Evolutionary conservation across 163 green algal species (phyloP).

Genomic region (Chloromonas sp.): DNA sequence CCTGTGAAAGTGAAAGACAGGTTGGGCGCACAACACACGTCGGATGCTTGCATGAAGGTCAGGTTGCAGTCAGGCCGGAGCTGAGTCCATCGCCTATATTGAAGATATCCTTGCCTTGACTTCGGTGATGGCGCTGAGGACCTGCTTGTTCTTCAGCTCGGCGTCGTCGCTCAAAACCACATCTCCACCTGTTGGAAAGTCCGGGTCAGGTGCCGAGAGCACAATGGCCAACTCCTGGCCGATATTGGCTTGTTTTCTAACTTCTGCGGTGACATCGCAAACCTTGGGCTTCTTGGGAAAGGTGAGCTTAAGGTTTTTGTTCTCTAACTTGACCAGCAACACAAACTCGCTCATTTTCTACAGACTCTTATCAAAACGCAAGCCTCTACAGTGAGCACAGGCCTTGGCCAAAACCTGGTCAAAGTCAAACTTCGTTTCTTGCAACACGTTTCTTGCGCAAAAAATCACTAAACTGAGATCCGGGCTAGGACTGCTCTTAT

Average conservation of each 20-base stretch:
- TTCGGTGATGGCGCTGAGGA: not conserved
- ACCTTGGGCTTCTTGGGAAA: slow-evolving; percentile 2
- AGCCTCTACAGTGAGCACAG: too few relatives aligned
- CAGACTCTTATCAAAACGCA: too few relatives aligned
- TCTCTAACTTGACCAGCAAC: not conserved
- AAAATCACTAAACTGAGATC: too few relatives aligned
- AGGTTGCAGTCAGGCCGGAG: too few relatives aligned
- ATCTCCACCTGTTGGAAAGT: not conserved
- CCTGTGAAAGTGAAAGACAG: not conserved
- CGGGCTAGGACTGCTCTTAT: too few relatives aligned
- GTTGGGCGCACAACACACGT: too few relatives aligned
- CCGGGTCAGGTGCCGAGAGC: not conserved
- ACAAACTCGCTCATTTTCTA: not conserved
- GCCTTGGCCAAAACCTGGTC: too few relatives aligned
- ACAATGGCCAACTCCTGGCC: not conserved
- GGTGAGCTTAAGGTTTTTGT: not conserved
- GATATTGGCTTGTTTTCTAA: not conserved
- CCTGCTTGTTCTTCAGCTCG: slow-evolving; percentile 3
- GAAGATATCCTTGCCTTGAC: not conserved
- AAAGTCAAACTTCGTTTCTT: too few relatives aligned
- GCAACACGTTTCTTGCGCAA: too few relatives aligned
- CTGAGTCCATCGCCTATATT: too few relatives aligned
- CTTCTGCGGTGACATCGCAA: not conserved
- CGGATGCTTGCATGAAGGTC: too few relatives aligned
- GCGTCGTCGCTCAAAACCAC: not conserved